phyloP scores from a whole-genome alignment of 495 filamentous ascomycete species.

The Glutinoglossum americanum region DNA sequence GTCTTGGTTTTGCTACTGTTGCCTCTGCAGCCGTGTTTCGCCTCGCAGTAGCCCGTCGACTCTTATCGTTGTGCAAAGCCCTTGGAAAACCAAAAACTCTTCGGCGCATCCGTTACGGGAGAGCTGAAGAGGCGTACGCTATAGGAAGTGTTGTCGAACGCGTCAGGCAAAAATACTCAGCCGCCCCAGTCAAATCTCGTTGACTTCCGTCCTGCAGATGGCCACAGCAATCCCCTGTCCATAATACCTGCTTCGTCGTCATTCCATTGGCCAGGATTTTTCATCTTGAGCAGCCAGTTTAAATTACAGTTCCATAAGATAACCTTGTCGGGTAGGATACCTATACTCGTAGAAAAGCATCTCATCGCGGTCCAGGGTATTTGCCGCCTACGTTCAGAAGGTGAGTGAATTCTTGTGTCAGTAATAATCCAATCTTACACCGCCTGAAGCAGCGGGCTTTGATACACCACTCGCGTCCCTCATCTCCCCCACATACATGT shows the following conservation, averaged over 20 bases:
- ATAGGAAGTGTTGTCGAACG: neutral
- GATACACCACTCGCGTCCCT: neutral
- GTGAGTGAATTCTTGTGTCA: neutral
- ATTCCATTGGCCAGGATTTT: neutral
- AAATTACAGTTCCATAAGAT: constrained; percentile 1
- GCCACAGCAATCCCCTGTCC: neutral
- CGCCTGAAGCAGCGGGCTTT: neutral
- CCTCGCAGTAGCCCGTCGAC: neutral
- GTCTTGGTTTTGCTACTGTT: neutral
- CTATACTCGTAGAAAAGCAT: neutral
- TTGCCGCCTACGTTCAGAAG: neutral
- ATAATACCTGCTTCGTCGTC: neutral
- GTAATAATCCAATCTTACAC: neutral
- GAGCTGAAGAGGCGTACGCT: neutral
- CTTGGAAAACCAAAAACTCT: neutral
- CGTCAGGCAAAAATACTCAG: neutral
- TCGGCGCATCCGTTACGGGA: neutral
- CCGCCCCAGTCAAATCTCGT: constrained; percentile 2
- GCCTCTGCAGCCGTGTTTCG: neutral
- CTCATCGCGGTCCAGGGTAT: neutral
- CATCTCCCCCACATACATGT: neutral
- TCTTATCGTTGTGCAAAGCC: neutral
- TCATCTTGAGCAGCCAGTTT: neutral
- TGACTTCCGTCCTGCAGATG: constrained; percentile 1
- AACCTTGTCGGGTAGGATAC: neutral